Percentiles rank a stretch among this genome's conserved stretches.
Conservation (phyloP, 306 rosid species). For the Fragaria iinumae region DNA sequence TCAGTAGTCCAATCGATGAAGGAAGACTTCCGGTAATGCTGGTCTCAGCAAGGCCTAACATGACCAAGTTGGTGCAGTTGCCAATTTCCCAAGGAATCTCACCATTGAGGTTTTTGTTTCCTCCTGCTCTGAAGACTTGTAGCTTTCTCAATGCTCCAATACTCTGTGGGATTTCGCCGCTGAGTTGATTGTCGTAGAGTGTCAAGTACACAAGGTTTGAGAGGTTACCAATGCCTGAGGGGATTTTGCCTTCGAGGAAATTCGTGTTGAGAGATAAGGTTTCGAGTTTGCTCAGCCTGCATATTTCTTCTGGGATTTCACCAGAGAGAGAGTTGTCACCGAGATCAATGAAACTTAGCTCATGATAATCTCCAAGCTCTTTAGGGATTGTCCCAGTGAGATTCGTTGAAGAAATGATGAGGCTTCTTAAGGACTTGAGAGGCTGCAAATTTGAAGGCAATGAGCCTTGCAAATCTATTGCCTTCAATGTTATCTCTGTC, state of each 20-base stretch:
- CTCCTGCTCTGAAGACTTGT: constrained; percentile 68
- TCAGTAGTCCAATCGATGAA: constrained; percentile 64
- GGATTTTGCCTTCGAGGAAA: constrained; percentile 63
- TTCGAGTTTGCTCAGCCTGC: constrained; percentile 58
- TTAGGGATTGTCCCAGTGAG: constrained; percentile 64
- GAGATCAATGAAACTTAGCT: constrained; percentile 55
- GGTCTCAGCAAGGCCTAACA: constrained; percentile 82
- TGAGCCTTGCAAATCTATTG: constrained; percentile 63
- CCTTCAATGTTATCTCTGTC: constrained; percentile 48
- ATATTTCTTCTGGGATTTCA: constrained; percentile 66
- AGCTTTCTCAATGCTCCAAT: constrained; percentile 57
- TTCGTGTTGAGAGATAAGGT: constrained; percentile 50
- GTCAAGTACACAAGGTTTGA: constrained; percentile 58
- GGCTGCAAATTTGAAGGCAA: constrained; percentile 72
- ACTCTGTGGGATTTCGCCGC: constrained; percentile 69
- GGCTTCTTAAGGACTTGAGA: constrained; percentile 51
- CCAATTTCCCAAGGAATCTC: constrained; percentile 79
- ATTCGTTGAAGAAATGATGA: constrained; percentile 56
- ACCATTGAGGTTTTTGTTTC: constrained; percentile 65
- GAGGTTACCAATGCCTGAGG: constrained; percentile 55
- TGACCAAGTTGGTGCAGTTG: constrained; percentile 69
- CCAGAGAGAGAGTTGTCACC: constrained; percentile 62
- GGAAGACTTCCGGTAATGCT: constrained; percentile 75
- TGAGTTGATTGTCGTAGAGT: constrained; percentile 64
- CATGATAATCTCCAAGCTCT: constrained; percentile 56